phyloP scores from a whole-genome alignment of 331 rosid genomes.

The Saraca asoca region DNA sequence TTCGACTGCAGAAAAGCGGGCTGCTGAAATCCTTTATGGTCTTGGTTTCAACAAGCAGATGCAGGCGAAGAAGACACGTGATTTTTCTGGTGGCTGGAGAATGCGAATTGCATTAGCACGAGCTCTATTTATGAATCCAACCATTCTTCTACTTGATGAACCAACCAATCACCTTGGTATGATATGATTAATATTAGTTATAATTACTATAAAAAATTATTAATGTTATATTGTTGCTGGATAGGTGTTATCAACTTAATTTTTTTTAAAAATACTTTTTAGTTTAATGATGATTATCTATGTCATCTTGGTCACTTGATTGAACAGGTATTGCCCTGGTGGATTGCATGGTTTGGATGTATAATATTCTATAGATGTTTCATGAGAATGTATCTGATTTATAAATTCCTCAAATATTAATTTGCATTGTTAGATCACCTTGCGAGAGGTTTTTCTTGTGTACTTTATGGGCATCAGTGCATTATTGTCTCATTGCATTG shows the following conservation, averaged over 20 bases:
- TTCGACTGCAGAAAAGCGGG: constrained; percentile 97
- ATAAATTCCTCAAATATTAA: no score
- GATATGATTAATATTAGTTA: background rate
- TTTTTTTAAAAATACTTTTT: no score
- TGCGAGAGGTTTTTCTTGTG: no score
- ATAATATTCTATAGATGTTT: no score
- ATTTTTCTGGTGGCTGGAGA: constrained; percentile 99
- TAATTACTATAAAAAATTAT: background rate
- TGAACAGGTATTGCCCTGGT: no score
- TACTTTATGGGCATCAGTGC: no score
- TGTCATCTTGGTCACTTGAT: no score
- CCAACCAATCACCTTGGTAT: constrained; percentile 98
- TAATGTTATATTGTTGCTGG: constrained; percentile 1
- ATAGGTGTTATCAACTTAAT: background rate
- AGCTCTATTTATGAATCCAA: constrained; percentile 94
- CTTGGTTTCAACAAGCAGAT: constrained; percentile 93
- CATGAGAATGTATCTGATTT: no score
- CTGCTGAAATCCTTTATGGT: constrained; percentile 91
- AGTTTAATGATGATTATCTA: background rate
- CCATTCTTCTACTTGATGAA: constrained; percentile 91
- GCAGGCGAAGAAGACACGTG: constrained; percentile 90
- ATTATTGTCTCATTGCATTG: no score
- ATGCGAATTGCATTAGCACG: constrained; percentile 99
- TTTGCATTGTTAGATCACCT: no score
- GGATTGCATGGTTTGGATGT: no score